These are phyloP conservation scores for Penicillium canariense DNA, from an alignment of 495 filamentous ascomycete genomes.

Conservation along the genomic window DNA sequence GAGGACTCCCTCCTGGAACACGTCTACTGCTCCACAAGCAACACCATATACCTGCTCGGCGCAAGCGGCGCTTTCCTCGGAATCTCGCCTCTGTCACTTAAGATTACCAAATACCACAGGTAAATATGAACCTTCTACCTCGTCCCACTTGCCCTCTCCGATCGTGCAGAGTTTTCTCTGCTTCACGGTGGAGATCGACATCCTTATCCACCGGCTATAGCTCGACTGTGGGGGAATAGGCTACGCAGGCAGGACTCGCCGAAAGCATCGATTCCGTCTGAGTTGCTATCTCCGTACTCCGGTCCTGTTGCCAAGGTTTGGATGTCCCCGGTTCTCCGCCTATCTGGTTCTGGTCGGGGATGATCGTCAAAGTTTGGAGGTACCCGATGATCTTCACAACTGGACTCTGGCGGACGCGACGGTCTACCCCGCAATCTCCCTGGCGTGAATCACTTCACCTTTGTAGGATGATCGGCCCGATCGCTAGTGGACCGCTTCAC, in stretches of 20 bases:
- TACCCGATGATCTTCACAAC: constrained; percentile 5
- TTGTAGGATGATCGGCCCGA: not conserved
- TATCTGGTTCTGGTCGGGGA: not conserved
- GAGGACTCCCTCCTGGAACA: not conserved
- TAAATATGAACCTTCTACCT: no score
- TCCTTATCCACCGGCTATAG: constrained; percentile 8
- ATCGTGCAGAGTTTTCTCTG: constrained; percentile 7
- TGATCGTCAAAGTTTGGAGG: constrained; percentile 5
- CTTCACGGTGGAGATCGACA: constrained; percentile 15
- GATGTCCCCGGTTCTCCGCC: not conserved
- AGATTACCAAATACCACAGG: no score
- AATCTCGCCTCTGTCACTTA: no score
- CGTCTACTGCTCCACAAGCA: no score
- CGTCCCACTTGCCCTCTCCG: constrained; percentile 5
- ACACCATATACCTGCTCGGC: no score
- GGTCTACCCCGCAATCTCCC: constrained; percentile 6
- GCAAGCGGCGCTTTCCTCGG: no score
- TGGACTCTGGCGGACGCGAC: not conserved
- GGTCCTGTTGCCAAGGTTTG: no score
- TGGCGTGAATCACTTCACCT: not conserved
- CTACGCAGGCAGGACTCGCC: not conserved
- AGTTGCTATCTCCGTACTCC: not conserved
- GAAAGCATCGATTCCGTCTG: not conserved
- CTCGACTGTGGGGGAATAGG: constrained; percentile 13
- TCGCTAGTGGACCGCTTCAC: not conserved